Evolutionary conservation across 768 basidiomycete genomes (phyloP).

Genomic region (Boletus tylopilopsis): DNA sequence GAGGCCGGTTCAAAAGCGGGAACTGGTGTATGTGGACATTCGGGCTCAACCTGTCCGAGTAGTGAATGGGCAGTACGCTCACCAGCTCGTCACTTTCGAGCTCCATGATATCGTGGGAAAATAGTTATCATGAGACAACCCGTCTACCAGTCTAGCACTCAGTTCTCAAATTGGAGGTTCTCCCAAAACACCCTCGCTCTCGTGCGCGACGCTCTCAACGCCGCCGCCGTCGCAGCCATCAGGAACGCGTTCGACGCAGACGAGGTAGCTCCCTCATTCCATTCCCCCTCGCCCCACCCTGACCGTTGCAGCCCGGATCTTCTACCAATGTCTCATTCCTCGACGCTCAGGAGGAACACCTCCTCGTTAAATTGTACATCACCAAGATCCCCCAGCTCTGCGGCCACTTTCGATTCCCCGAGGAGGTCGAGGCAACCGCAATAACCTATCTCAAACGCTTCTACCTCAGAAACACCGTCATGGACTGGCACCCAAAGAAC

Average conservation of each 20-base stretch:
- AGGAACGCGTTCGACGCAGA: constrained; percentile 73
- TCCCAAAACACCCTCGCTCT: constrained; percentile 60
- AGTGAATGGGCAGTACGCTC: constrained; percentile 66
- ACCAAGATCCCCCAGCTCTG: constrained; percentile 84
- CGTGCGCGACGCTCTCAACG: constrained; percentile 67
- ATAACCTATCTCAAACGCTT: constrained; percentile 92
- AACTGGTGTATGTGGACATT: constrained; percentile 79
- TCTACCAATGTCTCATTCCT: constrained; percentile 67
- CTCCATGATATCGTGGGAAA: constrained; percentile 26
- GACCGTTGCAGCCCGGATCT: constrained; percentile 59
- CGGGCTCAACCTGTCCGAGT: constrained; percentile 56
- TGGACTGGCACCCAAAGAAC: constrained; percentile 99
- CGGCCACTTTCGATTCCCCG: constrained; percentile 81
- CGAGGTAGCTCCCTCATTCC: constrained; percentile 48
- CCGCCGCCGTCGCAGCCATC: constrained; percentile 73
- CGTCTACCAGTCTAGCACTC: constrained; percentile 75
- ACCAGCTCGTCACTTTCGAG: constrained; percentile 55
- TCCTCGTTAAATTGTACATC: constrained; percentile 86
- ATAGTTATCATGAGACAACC: background rate
- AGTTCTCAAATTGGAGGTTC: constrained; percentile 87
- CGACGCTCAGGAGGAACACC: constrained; percentile 77
- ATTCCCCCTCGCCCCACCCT: background rate
- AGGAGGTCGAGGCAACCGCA: constrained; percentile 92
- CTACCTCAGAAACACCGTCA: constrained; percentile 95
- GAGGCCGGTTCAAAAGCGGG: constrained; percentile 68